Evolutionary conservation across 2,329 filamentous ascomycete species (phyloP).

Genomic region (Penicillium sp.): DNA sequence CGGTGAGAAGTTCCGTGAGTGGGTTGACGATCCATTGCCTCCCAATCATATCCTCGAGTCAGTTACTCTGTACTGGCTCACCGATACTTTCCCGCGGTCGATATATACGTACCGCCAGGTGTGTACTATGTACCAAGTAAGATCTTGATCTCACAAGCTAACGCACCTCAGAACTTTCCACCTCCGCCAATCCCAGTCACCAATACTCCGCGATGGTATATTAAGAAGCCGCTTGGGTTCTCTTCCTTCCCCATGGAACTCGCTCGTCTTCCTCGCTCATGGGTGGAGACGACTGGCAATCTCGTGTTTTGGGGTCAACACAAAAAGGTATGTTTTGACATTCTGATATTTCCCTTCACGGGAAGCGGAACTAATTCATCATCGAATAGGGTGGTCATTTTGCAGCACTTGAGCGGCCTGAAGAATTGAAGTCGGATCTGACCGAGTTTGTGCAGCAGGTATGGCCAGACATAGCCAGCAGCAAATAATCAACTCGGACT

Average conservation of each 20-base stretch:
- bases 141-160: background rate
- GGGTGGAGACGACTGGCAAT: constrained; percentile 35
- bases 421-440: constrained; percentile 43
- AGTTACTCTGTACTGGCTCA: constrained; percentile 38
- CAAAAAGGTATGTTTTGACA: constrained; percentile 29
- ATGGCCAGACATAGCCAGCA: constrained; percentile 17
- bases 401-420: constrained; percentile 43
- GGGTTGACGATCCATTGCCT: constrained; percentile 32
- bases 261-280: constrained; percentile 35
- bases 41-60: constrained; percentile 32
- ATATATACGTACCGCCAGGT: constrained; percentile 35
- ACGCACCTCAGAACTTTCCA: constrained; percentile 11
- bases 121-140: background rate
- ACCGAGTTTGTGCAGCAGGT: constrained; percentile 33
- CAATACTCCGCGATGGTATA: constrained; percentile 28
- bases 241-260: constrained; percentile 46
- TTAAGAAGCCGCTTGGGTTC: constrained; percentile 46
- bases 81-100: constrained; percentile 33
- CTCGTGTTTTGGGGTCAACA: constrained; percentile 38
- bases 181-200: constrained; percentile 13
- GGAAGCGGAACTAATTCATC: background rate
- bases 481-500: background rate
- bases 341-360: background rate
- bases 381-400: constrained; percentile 50
- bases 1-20: constrained; percentile 37